phyloP scores from a whole-genome alignment of 2,329 filamentous ascomycete genomes.

The Aspergillus sp. region DNA sequence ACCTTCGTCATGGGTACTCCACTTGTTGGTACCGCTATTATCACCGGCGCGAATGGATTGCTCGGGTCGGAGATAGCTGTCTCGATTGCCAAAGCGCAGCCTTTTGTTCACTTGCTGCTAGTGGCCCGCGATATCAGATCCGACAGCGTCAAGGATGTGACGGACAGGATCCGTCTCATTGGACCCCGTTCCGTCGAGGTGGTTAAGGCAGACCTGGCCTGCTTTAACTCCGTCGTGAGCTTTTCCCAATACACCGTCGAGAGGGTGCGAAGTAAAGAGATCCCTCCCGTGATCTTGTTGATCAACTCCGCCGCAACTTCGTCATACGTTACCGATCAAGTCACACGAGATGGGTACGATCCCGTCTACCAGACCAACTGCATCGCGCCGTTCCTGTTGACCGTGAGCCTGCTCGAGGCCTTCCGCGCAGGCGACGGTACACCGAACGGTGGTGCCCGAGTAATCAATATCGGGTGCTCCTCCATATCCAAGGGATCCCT shows the following conservation, averaged over 20 bases:
- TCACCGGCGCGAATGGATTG: slow-evolving; percentile 39
- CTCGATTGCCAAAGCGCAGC: slow-evolving; percentile 39
- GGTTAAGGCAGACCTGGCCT: slow-evolving; percentile 33
- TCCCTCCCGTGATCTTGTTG: slow-evolving; percentile 37
- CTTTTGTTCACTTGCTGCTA: slow-evolving; percentile 39
- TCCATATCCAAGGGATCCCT: slow-evolving; percentile 33
- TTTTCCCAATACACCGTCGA: slow-evolving; percentile 37
- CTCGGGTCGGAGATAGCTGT: slow-evolving; percentile 40
- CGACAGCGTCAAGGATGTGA: slow-evolving; percentile 32
- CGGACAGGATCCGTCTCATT: slow-evolving; percentile 33
- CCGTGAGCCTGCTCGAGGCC: slow-evolving; percentile 38
- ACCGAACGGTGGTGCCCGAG: slow-evolving; percentile 34
- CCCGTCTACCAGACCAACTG: slow-evolving; percentile 43
- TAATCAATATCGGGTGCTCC: slow-evolving; percentile 41
- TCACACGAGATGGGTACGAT: slow-evolving; percentile 38
- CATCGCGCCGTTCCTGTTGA: slow-evolving; percentile 40
- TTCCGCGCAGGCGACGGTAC: slow-evolving; percentile 38
- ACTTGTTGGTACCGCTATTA: slow-evolving; percentile 40
- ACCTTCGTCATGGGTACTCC: slow-evolving; percentile 33
- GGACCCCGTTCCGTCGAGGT: slow-evolving; percentile 39
- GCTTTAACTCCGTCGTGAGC: slow-evolving; percentile 34
- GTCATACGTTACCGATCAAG: slow-evolving; percentile 35
- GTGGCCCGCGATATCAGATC: slow-evolving; percentile 33
- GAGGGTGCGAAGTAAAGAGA: slow-evolving; percentile 35
- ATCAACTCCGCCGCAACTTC: slow-evolving; percentile 38